Evolutionary conservation across 257 asterid species (phyloP).

Genomic region (Cynanchum wilfordii): DNA sequence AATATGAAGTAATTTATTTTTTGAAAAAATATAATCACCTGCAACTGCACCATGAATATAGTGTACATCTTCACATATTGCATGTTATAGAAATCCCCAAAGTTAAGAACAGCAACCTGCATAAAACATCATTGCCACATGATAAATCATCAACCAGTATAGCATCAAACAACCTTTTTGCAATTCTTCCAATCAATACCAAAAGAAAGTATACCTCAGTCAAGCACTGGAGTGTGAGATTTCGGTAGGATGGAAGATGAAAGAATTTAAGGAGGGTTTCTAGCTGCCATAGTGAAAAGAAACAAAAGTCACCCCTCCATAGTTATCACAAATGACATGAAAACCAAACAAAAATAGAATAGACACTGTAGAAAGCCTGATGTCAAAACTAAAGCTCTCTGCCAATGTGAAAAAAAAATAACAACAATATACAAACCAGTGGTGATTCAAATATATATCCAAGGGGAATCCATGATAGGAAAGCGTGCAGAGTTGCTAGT

Average conservation of each 20-base stretch:
- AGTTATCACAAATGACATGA: not conserved
- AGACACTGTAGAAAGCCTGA: not conserved
- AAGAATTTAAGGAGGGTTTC: constrained; percentile 75
- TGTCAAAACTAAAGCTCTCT: constrained; percentile 10
- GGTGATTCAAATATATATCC: constrained; percentile 98
- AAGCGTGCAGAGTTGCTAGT: constrained; percentile 88
- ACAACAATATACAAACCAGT: constrained; percentile 54
- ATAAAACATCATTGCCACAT: constrained; percentile 16
- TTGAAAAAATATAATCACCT: constrained; percentile 39
- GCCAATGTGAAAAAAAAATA: constrained; percentile 17
- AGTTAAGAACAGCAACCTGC: constrained; percentile 89
- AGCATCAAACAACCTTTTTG: constrained; percentile 1
- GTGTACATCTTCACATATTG: constrained; percentile 77
- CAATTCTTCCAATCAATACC: constrained; percentile 4
- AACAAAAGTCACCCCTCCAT: not conserved
- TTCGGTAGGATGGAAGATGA: constrained; percentile 76
- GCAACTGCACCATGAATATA: constrained; percentile 78
- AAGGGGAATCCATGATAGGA: constrained; percentile 97
- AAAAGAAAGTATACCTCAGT: constrained; percentile 57
- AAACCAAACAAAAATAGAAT: not conserved
- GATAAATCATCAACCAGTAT: not conserved
- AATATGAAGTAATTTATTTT: not conserved
- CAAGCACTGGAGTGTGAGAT: constrained; percentile 89
- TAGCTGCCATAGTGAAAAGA: constrained; percentile 45
- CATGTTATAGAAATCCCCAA: constrained; percentile 76